Conservation (phyloP, 2,329 filamentous ascomycete genomes). For the Xylaria sp. region DNA sequence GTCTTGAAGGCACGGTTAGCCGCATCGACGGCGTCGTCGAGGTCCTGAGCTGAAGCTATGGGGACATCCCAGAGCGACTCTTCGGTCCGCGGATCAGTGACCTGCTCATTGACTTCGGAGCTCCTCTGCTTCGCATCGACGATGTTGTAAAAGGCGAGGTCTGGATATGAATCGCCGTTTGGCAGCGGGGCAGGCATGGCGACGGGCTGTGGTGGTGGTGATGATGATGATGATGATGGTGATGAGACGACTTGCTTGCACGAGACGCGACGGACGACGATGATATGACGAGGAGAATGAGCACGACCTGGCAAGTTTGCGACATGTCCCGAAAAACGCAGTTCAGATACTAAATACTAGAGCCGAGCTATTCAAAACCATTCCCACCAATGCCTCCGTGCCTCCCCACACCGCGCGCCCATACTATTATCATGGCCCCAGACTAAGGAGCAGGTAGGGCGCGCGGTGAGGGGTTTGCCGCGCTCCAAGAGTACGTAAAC, state of each 20-base stretch:
- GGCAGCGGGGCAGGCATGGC: slow-evolving; percentile 22
- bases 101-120: slow-evolving; percentile 43
- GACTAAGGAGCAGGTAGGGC: too few species aligned
- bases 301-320: background rate
- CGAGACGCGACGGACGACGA: background rate
- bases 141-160: slow-evolving; percentile 49
- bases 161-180: slow-evolving; percentile 24
- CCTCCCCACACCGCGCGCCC: slow-evolving; percentile 4
- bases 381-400: background rate
- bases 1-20: slow-evolving; percentile 52
- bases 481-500: background rate
- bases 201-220: background rate
- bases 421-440: background rate
- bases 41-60: slow-evolving; percentile 48
- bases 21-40: slow-evolving; percentile 50
- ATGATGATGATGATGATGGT: background rate
- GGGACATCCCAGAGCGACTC: slow-evolving; percentile 53
- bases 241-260: background rate
- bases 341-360: background rate
- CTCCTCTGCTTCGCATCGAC: slow-evolving; percentile 49
- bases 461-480: slow-evolving; percentile 22
- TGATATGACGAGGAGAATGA: slow-evolving; percentile 9
- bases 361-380: background rate
- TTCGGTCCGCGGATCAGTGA: slow-evolving; percentile 53
- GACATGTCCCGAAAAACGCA: background rate